phyloP scores from a whole-genome alignment of 768 basidiomycete species.

The Myochromella boudieri region DNA sequence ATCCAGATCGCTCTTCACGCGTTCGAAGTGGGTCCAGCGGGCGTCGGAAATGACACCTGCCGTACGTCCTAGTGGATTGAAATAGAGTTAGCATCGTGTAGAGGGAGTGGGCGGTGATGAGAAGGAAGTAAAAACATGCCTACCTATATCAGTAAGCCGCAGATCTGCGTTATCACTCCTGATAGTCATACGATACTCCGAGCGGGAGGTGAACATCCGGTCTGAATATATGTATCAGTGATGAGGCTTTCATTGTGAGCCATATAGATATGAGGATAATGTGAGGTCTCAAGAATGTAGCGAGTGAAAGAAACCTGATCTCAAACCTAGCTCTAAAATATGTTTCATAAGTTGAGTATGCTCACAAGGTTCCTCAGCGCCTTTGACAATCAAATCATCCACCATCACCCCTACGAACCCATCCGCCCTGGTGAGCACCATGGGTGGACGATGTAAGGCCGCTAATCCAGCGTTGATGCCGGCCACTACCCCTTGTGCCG shows the following conservation, averaged over 20 bases:
- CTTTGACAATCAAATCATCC: slow-evolving; percentile 86
- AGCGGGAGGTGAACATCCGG: slow-evolving; percentile 91
- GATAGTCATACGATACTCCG: slow-evolving; percentile 87
- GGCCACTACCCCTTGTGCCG: slow-evolving; percentile 85
- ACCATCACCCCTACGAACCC: slow-evolving; percentile 90
- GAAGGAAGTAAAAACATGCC: slow-evolving; percentile 7
- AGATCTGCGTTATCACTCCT: slow-evolving; percentile 89
- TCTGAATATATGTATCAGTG: too few species aligned
- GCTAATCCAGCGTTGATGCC: slow-evolving; percentile 86
- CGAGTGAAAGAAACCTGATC: too few species aligned
- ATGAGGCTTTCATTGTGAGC: too few species aligned
- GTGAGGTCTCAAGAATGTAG: too few species aligned
- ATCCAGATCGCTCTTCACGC: slow-evolving; percentile 29
- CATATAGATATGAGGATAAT: too few species aligned
- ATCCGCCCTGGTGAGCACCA: slow-evolving; percentile 79
- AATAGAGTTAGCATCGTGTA: too few species aligned
- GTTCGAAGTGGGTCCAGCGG: slow-evolving; percentile 40
- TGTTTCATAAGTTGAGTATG: too few species aligned
- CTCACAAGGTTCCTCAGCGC: slow-evolving; percentile 89
- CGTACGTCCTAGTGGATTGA: slow-evolving; percentile 41
- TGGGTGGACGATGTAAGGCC: slow-evolving; percentile 51
- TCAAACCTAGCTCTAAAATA: too few species aligned
- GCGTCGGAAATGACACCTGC: slow-evolving; percentile 46
- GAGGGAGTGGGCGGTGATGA: not conserved
- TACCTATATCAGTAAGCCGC: slow-evolving; percentile 77